Conservation (phyloP, 2,329 filamentous ascomycete genomes). For the Xylariaceae sp. region DNA sequence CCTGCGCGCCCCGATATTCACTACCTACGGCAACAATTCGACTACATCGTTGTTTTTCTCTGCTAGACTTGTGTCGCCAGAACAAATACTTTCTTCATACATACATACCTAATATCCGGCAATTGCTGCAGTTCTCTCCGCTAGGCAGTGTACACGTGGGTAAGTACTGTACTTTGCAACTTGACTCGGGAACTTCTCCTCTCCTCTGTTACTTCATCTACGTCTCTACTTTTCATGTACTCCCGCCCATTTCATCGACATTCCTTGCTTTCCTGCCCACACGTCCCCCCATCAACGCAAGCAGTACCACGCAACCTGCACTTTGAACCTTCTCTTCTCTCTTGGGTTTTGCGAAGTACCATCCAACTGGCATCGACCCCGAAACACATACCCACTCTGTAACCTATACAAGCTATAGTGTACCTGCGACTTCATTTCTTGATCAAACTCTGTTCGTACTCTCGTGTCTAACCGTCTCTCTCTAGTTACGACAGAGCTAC, state of each 20-base stretch:
- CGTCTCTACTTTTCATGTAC: conserved; percentile 5
- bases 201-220: conserved; percentile 6
- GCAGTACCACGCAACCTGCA: conserved; percentile 17
- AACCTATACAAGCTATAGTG: conserved; percentile 17
- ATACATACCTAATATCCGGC: background rate
- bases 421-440: conserved; percentile 15
- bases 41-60: conserved; percentile 6
- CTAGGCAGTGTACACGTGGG: conserved; percentile 14
- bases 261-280: conserved; percentile 12
- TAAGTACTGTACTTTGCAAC: background rate
- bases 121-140: conserved; percentile 4
- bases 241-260: conserved; percentile 12
- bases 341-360: conserved; percentile 13
- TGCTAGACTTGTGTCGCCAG: conserved; percentile 12
- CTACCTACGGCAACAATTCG: conserved; percentile 6
- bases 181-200: background rate
- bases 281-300: conserved; percentile 11
- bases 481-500: conserved; percentile 14
- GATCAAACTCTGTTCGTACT: conserved; percentile 6
- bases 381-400: conserved; percentile 15
- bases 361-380: conserved; percentile 8
- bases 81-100: background rate
- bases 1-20: conserved; percentile 15
- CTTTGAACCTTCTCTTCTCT: conserved; percentile 4
- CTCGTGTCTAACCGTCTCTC: conserved; percentile 14